Evolutionary conservation across 2,329 filamentous ascomycete species (phyloP).

Genomic region (Myrmaecium sp.): DNA sequence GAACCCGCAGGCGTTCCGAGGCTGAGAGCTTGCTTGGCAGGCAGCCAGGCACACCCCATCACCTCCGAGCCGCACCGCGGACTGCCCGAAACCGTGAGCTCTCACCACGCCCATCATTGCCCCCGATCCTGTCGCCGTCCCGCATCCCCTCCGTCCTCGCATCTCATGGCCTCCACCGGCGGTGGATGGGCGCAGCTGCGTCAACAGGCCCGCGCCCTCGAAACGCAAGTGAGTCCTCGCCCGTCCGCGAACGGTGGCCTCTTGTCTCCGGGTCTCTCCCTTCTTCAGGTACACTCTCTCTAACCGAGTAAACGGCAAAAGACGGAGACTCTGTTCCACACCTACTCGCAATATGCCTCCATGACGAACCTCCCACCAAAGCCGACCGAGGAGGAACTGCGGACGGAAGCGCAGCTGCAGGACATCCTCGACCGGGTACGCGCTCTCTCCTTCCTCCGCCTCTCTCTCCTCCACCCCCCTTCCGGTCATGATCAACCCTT

Average conservation of each 20-base stretch:
- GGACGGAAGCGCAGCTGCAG: slow-evolving; percentile 64
- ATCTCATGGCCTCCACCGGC: slow-evolving; percentile 21
- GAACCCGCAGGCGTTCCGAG: too few species aligned
- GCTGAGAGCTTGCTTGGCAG: too few species aligned
- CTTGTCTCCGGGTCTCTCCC: slow-evolving; percentile 9
- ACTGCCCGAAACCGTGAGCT: slow-evolving; percentile 1
- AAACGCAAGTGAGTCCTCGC: slow-evolving; percentile 56
- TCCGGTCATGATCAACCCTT: slow-evolving; percentile 2
- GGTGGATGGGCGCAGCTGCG: slow-evolving; percentile 78
- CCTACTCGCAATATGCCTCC: slow-evolving; percentile 80
- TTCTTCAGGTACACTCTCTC: too few species aligned
- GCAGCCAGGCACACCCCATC: slow-evolving; percentile 7
- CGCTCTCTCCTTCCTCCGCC: slow-evolving; percentile 4
- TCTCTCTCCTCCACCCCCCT: slow-evolving; percentile 1
- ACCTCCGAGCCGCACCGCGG: slow-evolving; percentile 6
- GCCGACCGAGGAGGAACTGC: slow-evolving; percentile 68
- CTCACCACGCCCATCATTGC: too few species aligned
- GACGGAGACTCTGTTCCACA: slow-evolving; percentile 72
- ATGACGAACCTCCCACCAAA: slow-evolving; percentile 64
- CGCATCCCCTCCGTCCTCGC: slow-evolving; percentile 1
- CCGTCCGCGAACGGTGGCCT: slow-evolving; percentile 6
- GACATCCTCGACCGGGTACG: slow-evolving; percentile 68
- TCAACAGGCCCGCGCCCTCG: slow-evolving; percentile 75
- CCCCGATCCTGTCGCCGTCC: slow-evolving; percentile 2
- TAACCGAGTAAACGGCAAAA: slow-evolving; percentile 27